Evolutionary conservation across 2,329 filamentous ascomycete species (phyloP).

Genomic region (Fusarium buxicola): DNA sequence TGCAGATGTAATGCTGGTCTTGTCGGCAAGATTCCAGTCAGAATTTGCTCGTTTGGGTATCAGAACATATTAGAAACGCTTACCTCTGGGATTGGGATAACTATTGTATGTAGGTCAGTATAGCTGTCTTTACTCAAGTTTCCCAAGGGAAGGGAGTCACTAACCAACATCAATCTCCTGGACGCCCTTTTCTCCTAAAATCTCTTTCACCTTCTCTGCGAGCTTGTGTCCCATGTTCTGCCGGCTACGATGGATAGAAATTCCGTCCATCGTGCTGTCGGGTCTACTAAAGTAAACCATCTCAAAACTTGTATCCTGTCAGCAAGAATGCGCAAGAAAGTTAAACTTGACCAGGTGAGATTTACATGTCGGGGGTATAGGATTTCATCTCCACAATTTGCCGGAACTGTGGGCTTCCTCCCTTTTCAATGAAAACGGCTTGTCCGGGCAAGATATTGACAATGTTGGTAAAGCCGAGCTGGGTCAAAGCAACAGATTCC

Average conservation of each 20-base stretch:
- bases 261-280: constrained; percentile 85
- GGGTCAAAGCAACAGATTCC: constrained; percentile 84
- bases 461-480: constrained; percentile 83
- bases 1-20: constrained; percentile 85
- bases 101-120: constrained; percentile 49
- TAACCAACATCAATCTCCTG: constrained; percentile 77
- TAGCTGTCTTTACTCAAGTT: background rate
- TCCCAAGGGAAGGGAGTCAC: constrained; percentile 10
- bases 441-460: constrained; percentile 83
- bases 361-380: constrained; percentile 75
- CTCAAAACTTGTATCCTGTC: constrained; percentile 8
- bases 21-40: background rate
- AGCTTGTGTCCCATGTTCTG: constrained; percentile 88
- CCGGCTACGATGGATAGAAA: constrained; percentile 84
- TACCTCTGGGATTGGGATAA: constrained; percentile 76
- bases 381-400: constrained; percentile 76
- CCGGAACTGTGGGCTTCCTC: constrained; percentile 75
- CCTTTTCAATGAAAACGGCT: constrained; percentile 87
- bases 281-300: constrained; percentile 84
- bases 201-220: constrained; percentile 75
- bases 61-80: background rate
- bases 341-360: background rate
- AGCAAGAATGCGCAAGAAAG: background rate
- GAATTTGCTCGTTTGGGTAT: background rate
- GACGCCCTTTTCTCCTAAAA: constrained; percentile 75